A percentile compares a stretch with the other conserved stretches of the same genome.
Evolutionary conservation across 306 rosid genomes (phyloP).

Genomic region (Medicago ruthenica): DNA sequence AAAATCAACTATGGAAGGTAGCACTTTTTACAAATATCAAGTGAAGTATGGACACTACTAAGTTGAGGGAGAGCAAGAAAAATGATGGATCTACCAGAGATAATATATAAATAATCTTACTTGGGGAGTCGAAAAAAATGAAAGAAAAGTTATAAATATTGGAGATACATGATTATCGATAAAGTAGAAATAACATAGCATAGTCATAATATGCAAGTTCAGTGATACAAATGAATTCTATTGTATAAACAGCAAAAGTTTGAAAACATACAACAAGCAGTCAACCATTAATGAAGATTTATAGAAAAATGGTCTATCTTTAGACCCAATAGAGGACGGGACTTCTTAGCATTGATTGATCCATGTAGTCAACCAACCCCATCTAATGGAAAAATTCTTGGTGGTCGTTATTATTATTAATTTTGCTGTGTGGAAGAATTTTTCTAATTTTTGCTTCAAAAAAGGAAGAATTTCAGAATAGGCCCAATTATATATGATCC

Average conservation of each 20-base stretch:
- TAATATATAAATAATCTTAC: not conserved
- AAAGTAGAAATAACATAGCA: not conserved
- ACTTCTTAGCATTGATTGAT: not conserved
- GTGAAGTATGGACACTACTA: not conserved
- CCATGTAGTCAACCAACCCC: not conserved
- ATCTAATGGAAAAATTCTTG: not conserved
- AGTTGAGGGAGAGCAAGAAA: not conserved
- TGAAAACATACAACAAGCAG: not conserved
- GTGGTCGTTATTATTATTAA: not conserved
- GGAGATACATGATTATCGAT: not conserved
- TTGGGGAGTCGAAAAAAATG: not conserved
- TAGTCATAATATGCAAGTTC: not conserved
- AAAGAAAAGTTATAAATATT: not conserved
- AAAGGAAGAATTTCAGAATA: no score
- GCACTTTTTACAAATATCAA: not conserved
- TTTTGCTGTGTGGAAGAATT: no score
- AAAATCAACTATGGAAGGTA: not conserved
- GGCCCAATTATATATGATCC: conserved; percentile 1
- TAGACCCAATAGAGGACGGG: not conserved
- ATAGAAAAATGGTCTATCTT: not conserved
- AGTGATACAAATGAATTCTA: not conserved
- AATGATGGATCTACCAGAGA: not conserved
- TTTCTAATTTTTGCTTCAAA: no score
- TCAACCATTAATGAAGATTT: not conserved
- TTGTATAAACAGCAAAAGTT: not conserved